A percentile compares a stretch with the other conserved stretches of the same genome.
These are phyloP conservation scores for Fusarium drepaniforme DNA, from an alignment of 2,329 filamentous ascomycete species.

Conservation along the genomic window DNA sequence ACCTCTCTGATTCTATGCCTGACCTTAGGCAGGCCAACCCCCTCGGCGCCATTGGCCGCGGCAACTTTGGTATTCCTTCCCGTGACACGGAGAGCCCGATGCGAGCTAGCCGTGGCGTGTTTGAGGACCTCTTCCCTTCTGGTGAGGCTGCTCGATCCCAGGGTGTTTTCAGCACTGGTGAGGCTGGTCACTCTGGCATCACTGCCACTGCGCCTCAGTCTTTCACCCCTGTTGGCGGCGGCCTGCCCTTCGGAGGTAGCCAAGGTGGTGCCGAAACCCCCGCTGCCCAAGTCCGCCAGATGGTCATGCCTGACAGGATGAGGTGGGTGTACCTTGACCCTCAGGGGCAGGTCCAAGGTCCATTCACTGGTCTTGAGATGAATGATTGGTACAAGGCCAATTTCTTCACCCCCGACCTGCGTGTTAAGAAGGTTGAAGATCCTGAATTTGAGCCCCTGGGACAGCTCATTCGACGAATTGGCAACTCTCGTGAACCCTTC, in stretches of 20 bases:
- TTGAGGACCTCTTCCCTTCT: constrained; percentile 66
- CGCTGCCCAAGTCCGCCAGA: constrained; percentile 82
- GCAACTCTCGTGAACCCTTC: constrained; percentile 97
- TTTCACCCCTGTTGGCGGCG: constrained; percentile 51
- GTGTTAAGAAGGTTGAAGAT: constrained; percentile 96
- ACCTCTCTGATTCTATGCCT: constrained; percentile 66
- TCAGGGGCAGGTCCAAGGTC: constrained; percentile 90
- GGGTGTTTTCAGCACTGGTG: constrained; percentile 53
- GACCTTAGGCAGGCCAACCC: constrained; percentile 72
- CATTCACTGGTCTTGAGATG: constrained; percentile 98
- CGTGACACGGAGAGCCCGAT: constrained; percentile 72
- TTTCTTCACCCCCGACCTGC: constrained; percentile 94
- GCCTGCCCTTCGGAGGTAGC: constrained; percentile 52
- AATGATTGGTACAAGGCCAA: constrained; percentile 99
- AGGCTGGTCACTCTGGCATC: constrained; percentile 51
- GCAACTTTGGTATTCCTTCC: constrained; percentile 64
- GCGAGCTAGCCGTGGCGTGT: constrained; percentile 64
- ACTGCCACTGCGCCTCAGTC: constrained; percentile 50
- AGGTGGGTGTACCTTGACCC: constrained; percentile 98
- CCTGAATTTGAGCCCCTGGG: constrained; percentile 94
- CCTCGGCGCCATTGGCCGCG: constrained; percentile 76
- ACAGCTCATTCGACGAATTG: constrained; percentile 93
- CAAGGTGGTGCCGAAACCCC: constrained; percentile 60
- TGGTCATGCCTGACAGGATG: constrained; percentile 99
- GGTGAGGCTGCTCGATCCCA: constrained; percentile 50